Percentiles rank a stretch among this genome's conserved stretches.
phyloP scores from a whole-genome alignment of 768 basidiomycete genomes.

The Agrocybe pediades region DNA sequence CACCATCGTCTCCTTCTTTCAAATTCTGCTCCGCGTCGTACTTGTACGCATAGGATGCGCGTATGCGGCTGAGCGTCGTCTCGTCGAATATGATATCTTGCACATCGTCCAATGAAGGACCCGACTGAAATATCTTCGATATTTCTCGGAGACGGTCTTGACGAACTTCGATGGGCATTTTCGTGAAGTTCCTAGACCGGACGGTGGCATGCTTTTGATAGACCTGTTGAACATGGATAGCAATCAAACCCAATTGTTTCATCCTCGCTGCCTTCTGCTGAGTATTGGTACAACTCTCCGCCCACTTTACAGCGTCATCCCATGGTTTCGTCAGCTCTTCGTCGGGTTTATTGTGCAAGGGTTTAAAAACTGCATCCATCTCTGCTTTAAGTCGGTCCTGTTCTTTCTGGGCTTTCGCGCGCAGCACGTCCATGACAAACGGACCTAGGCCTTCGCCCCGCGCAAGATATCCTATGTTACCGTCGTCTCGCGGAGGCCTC shows the following conservation, averaged over 20 bases:
- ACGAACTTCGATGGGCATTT: constrained; percentile 42
- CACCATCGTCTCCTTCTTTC: not conserved
- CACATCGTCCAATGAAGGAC: constrained; percentile 22
- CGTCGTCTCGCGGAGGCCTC: constrained; percentile 1
- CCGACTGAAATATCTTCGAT: constrained; percentile 42
- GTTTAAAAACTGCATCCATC: constrained; percentile 30
- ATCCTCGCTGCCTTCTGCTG: constrained; percentile 13
- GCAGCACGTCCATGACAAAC: constrained; percentile 49
- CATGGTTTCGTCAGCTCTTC: constrained; percentile 27
- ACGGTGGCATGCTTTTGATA: constrained; percentile 8
- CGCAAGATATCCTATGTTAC: constrained; percentile 21
- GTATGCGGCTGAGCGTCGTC: constrained; percentile 33
- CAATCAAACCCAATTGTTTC: constrained; percentile 18
- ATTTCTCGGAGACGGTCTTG: constrained; percentile 51
- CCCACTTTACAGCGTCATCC: constrained; percentile 16
- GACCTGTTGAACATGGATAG: constrained; percentile 16
- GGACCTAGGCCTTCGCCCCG: constrained; percentile 12
- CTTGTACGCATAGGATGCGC: constrained; percentile 59
- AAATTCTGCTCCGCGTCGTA: constrained; percentile 29
- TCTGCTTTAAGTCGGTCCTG: constrained; percentile 17
- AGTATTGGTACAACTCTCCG: constrained; percentile 6
- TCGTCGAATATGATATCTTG: constrained; percentile 28
- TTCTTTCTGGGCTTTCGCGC: constrained; percentile 23
- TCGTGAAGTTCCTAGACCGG: constrained; percentile 24
- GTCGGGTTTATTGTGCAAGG: constrained; percentile 21